Base-by-base conservation (phyloP, 345 rosid species). In the Cardamine chenopodiifolia region DNA sequence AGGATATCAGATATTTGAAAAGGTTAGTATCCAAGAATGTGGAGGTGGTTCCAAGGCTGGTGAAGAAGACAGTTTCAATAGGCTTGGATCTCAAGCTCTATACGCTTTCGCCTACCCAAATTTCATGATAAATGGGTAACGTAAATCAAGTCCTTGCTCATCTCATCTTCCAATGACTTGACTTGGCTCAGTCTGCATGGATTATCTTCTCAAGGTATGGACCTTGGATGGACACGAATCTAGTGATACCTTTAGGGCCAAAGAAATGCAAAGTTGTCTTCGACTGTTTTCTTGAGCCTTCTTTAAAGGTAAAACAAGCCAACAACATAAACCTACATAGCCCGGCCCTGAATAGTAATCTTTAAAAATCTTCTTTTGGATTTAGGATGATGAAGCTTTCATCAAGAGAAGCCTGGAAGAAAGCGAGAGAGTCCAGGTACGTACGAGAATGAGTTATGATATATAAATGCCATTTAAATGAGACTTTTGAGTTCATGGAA, bases 211-310 rank as follows among this genome's bases (percentile, higher is more conserved):
- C 0, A 42, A 90, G 98, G 76, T 91, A 94, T 57, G 98, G 97
- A 75, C 96, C 97, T 63, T 91, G 98, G 98, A 90, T 94, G 97
- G 96, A 94, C 83, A 90, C 98, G 47, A 94, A 94, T 82, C 86
- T 88, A 72, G 92, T 86, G 20, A 66, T 88, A 62, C 98, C 98
- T 2, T 73, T 86, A 55, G 97, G 89, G 71, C 90, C 91, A 31
- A 66, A 83, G 69, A 90, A 76, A 79, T 90, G 98, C 83, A 77
- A 72, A 35, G 95, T 94, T 29, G 82, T 94, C 77, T 91, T 94
- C 61, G 95, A 91, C 85, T 91, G 90, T 72, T 91, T 91, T 73
- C 86, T 94, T 64, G 95, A 91, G 62, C 82, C 78, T 68, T 75
- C 80, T 69, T 73, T 82, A 44, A 82, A 82, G 97, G 97, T 90